Evolutionary conservation across 169 alveolate genomes (phyloP).

Genomic region (Cryptosporidium meleagridis): DNA sequence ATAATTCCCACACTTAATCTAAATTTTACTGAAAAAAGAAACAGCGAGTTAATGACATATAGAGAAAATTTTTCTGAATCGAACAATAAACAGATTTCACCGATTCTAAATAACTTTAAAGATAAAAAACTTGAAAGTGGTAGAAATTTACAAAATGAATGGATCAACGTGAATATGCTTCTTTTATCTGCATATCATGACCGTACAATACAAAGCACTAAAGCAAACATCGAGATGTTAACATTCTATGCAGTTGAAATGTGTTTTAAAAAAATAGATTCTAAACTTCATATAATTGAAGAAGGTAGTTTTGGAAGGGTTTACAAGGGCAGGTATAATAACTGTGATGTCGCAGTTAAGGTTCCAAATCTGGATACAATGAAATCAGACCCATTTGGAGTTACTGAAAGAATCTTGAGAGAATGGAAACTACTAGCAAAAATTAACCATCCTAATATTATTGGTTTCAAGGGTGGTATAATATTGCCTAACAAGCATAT

Average conservation of each 20-base stretch:
- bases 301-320: constrained; percentile 88
- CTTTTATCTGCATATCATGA: constrained; percentile 47
- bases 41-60: constrained; percentile 9
- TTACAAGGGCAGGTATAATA: constrained; percentile 82
- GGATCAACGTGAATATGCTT: constrained; percentile 43
- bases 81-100: neutral
- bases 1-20: constrained; percentile 1
- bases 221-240: constrained; percentile 39
- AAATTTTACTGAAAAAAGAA: neutral
- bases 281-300: constrained; percentile 23
- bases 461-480: constrained; percentile 87
- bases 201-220: constrained; percentile 61
- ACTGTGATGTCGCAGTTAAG: constrained; percentile 86
- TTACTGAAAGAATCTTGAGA: constrained; percentile 85
- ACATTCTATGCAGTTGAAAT: constrained; percentile 5
- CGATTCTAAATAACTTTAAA: neutral
- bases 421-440: constrained; percentile 89
- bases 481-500: constrained; percentile 88
- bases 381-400: constrained; percentile 88
- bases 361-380: constrained; percentile 87
- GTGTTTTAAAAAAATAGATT: neutral
- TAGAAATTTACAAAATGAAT: constrained; percentile 4
- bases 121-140: neutral
- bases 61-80: neutral
- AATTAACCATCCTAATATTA: constrained; percentile 83